phyloP scores from a whole-genome alignment of 768 basidiomycete species.

The Leucocoprinus birnbaumii region DNA sequence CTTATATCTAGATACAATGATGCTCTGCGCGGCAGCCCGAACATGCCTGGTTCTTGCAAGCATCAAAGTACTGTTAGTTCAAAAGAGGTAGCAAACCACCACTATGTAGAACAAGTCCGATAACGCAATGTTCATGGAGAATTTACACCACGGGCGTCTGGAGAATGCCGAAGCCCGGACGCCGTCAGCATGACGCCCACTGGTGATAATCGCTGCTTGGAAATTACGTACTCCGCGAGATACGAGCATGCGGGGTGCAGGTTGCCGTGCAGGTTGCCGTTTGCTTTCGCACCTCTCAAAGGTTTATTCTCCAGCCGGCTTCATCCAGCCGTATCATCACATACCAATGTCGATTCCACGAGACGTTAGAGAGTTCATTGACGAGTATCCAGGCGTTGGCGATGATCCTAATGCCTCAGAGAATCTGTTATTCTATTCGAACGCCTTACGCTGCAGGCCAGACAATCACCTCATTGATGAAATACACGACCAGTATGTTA shows the following conservation, averaged over 20 bases:
- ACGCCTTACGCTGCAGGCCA: slow-evolving; percentile 53
- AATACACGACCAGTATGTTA: slow-evolving; percentile 50
- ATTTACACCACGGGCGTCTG: background rate
- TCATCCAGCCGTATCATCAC: background rate
- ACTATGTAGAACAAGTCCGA: too few relatives aligned
- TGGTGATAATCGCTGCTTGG: background rate
- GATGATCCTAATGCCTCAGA: slow-evolving; percentile 37
- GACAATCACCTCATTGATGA: slow-evolving; percentile 62
- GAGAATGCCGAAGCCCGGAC: background rate
- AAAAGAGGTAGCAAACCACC: too few relatives aligned
- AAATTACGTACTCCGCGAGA: background rate
- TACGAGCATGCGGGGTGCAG: background rate
- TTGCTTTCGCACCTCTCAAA: background rate
- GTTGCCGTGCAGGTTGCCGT: background rate
- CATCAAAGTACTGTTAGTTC: too few relatives aligned
- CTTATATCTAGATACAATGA: too few relatives aligned
- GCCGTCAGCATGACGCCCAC: background rate
- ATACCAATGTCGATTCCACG: slow-evolving; percentile 51
- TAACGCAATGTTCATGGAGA: too few relatives aligned
- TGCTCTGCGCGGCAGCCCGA: too few relatives aligned
- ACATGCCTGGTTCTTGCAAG: too few relatives aligned
- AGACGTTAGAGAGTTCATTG: slow-evolving; percentile 57
- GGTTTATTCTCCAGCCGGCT: background rate
- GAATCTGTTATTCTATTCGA: slow-evolving; percentile 64
- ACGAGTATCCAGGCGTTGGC: slow-evolving; percentile 42